Conservation (phyloP, 768 basidiomycete genomes). For the Amyloporia xantha region DNA sequence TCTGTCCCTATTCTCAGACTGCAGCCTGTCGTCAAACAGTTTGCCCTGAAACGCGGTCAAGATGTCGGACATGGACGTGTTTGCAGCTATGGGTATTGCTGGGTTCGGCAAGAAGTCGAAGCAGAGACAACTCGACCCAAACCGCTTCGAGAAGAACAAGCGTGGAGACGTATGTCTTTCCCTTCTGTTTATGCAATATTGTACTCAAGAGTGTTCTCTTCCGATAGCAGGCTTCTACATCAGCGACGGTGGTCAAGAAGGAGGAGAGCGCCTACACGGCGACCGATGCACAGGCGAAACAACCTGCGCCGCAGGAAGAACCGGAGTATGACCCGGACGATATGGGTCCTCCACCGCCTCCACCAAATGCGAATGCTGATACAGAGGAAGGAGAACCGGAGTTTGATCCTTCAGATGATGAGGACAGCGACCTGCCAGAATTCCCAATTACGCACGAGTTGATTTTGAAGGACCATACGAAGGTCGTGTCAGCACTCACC, state of each 20-base stretch:
- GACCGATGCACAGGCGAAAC: conserved; percentile 1
- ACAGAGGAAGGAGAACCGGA: conserved; percentile 23
- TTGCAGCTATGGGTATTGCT: conserved; percentile 78
- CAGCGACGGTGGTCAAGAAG: neutral
- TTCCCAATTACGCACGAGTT: conserved; percentile 93
- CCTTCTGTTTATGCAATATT: neutral
- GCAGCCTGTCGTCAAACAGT: no score
- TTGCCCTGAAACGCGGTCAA: no score
- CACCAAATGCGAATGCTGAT: neutral
- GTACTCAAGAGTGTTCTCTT: neutral
- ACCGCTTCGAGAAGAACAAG: conserved; percentile 74
- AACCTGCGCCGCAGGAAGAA: conserved; percentile 11
- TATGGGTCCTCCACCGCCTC: conserved; percentile 19
- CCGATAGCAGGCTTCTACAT: neutral
- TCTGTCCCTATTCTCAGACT: no score
- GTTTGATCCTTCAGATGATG: conserved; percentile 34
- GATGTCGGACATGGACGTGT: conserved; percentile 62
- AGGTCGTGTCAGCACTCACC: conserved; percentile 88
- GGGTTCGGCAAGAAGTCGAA: conserved; percentile 74
- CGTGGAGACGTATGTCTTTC: conserved; percentile 35
- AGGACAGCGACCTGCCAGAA: conserved; percentile 46
- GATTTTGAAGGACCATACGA: conserved; percentile 88
- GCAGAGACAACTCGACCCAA: conserved; percentile 64
- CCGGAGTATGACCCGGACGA: conserved; percentile 22
- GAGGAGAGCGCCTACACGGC: neutral